Evolutionary conservation across 306 rosid genomes (phyloP).

Genomic region (Castanea sativa): DNA sequence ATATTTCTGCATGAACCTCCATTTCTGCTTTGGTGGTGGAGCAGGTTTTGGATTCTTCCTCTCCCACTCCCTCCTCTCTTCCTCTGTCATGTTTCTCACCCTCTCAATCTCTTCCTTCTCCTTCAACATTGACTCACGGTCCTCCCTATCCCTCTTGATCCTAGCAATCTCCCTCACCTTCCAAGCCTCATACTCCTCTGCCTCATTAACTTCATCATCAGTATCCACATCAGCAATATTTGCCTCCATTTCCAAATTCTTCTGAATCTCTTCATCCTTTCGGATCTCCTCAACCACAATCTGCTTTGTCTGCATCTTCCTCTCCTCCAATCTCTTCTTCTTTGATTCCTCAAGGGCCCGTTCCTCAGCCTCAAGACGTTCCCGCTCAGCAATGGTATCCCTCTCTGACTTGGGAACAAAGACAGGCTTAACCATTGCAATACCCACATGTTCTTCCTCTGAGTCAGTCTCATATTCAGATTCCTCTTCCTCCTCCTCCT

Average conservation of each 20-base stretch:
- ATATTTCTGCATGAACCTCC: too few species aligned
- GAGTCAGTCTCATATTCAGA: slow-evolving; percentile 95
- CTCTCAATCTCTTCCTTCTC: slow-evolving; percentile 61
- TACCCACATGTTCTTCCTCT: slow-evolving; percentile 77
- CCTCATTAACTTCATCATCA: slow-evolving; percentile 91
- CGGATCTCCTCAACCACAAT: slow-evolving; percentile 91
- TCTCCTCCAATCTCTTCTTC: slow-evolving; percentile 75
- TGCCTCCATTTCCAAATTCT: slow-evolving; percentile 80
- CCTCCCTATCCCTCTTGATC: slow-evolving; percentile 93
- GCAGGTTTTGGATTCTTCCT: slow-evolving; percentile 79
- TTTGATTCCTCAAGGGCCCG: slow-evolving; percentile 66
- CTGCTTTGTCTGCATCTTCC: slow-evolving; percentile 83
- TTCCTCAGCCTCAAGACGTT: slow-evolving; percentile 90
- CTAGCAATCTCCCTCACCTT: slow-evolving; percentile 88
- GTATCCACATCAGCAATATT: slow-evolving; percentile 89
- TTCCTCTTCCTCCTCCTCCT: slow-evolving; percentile 71
- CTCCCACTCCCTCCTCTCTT: slow-evolving; percentile 96
- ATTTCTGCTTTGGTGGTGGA: slow-evolving; percentile 55
- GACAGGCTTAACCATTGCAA: slow-evolving; percentile 93
- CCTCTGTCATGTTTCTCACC: slow-evolving; percentile 63
- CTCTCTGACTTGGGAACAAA: slow-evolving; percentile 93
- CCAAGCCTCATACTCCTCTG: slow-evolving; percentile 97
- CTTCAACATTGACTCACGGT: slow-evolving; percentile 60
- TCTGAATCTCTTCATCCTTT: slow-evolving; percentile 85
- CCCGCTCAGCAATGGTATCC: slow-evolving; percentile 92